Evolutionary conservation across 441 rosid genomes (phyloP), one percentile per base, ranked within the genome.

Genomic region (Omphalea diandra): DNA sequence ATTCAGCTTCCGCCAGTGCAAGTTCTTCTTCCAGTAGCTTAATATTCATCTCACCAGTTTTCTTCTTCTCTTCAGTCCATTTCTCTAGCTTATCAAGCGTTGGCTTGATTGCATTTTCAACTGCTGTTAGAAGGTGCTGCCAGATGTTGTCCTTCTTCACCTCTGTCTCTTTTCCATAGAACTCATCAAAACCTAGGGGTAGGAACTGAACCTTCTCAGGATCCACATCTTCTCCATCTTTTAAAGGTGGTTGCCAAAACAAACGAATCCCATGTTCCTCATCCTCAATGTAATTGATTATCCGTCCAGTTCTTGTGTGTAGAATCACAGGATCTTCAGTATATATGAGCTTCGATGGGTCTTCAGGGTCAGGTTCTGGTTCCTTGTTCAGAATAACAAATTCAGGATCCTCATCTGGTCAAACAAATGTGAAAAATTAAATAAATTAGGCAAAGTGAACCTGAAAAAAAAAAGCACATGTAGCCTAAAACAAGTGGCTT

Each of bases 111-210:
- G 76, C 82, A 80, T 86, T 86, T 74, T 83, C 96, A 15, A 85
- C 68, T 36, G 82, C 78, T 69, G 56, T 77, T 67, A 86, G 63
- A 33, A 93, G 52, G 17, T 73, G 81, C 77, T 67, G 81, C 82
- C 74, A 70, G 33, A 82, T 72, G 69, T 58, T 83, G 63, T 81
- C 83, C 81, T 79, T 80, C 78, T 77, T 67, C 63, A 65, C 86
- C 11, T 52, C 75, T 40, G 66, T 83, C 68, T 88, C 87, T 72
- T 60, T 61, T 77, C 96, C 97, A 60, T 83, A 89, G 73, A 91
- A 93, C 63, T 89, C 98, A 36, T 91, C 98, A 65, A 81, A 89
- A 74, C 96, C 98, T 26, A 89, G 87, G 47, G 97, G 97, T 71
- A 93, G 87, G 68, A 89, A 91, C 81, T 83, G 80, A 47, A 72